A percentile compares a stretch with the other conserved stretches of the same genome.
phyloP scores from a whole-genome alignment of 2,329 filamentous ascomycete species.

The Penicillium sp. region DNA sequence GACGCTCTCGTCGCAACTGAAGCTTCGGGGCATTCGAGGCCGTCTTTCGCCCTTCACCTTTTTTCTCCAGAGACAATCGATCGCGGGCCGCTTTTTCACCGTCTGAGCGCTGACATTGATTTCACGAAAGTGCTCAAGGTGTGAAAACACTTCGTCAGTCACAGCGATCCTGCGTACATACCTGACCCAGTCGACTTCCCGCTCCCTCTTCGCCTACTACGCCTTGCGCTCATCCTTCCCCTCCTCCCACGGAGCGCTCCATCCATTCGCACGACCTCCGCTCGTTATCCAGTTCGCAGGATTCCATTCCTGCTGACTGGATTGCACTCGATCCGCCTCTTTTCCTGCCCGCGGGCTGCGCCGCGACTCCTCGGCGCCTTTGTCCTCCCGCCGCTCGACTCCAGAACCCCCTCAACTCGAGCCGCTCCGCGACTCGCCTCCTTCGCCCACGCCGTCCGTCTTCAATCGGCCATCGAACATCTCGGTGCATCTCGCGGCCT shows the following conservation, averaged over 20 bases:
- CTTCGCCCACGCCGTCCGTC: slow-evolving; percentile 17
- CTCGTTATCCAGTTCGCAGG: slow-evolving; percentile 19
- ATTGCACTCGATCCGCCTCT: slow-evolving; percentile 13
- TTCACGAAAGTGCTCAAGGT: neutral
- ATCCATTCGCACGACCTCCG: slow-evolving; percentile 14
- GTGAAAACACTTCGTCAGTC: slow-evolving; percentile 5
- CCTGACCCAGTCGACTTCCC: slow-evolving; percentile 19
- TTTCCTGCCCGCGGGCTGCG: slow-evolving; percentile 22
- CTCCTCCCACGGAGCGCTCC: slow-evolving; percentile 12
- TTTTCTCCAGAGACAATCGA: slow-evolving; percentile 8
- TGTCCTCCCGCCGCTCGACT: slow-evolving; percentile 26
- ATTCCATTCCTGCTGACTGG: slow-evolving; percentile 19
- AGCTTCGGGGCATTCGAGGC: slow-evolving; percentile 9
- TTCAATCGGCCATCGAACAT: slow-evolving; percentile 20
- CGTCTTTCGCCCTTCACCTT: neutral
- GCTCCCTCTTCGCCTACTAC: slow-evolving; percentile 20
- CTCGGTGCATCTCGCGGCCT: slow-evolving; percentile 20
- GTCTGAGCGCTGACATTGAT: slow-evolving; percentile 1
- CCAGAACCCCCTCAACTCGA: slow-evolving; percentile 24
- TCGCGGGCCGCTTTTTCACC: slow-evolving; percentile 4
- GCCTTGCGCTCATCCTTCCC: slow-evolving; percentile 15
- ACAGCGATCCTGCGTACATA: slow-evolving; percentile 19
- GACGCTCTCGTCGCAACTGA: slow-evolving; percentile 20
- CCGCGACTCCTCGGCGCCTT: slow-evolving; percentile 25
- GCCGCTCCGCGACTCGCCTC: slow-evolving; percentile 19